Evolutionary conservation across 805 yeast species (phyloP).

Genomic region (Saturnispora zaruensis): DNA sequence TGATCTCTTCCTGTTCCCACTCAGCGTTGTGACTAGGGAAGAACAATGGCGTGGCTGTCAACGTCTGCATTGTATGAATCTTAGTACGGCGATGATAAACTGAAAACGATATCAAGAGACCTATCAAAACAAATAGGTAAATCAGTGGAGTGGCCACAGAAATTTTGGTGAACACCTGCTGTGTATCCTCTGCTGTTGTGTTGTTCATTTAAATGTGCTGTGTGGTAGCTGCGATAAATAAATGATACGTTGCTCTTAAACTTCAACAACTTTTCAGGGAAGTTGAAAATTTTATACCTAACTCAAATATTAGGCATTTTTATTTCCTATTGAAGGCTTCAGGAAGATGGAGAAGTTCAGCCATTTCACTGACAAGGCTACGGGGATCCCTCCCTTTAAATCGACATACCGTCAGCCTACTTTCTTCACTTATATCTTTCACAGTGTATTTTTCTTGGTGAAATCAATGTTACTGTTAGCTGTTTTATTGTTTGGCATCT

Average conservation of each 20-base stretch:
- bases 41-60: slow-evolving; percentile 12
- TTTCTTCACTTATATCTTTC: slow-evolving; percentile 4
- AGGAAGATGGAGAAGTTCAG: slow-evolving; percentile 70
- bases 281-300: neutral
- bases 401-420: slow-evolving; percentile 36
- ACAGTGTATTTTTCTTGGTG: slow-evolving; percentile 8
- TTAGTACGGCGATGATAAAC: slow-evolving; percentile 43
- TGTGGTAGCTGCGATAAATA: neutral
- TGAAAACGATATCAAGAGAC: slow-evolving; percentile 63
- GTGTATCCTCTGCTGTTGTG: slow-evolving; percentile 7
- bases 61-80: slow-evolving; percentile 7
- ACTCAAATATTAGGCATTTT: neutral
- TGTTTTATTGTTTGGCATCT: slow-evolving; percentile 19
- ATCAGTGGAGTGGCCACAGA: slow-evolving; percentile 66
- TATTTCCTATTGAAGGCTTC: neutral
- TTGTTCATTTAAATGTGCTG: slow-evolving; percentile 1
- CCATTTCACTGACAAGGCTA: slow-evolving; percentile 79
- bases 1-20: neutral
- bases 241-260: neutral
- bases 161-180: slow-evolving; percentile 24
- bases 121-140: slow-evolving; percentile 60
- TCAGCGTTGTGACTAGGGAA: slow-evolving; percentile 6
- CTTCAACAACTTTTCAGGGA: neutral
- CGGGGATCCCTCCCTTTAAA: slow-evolving; percentile 88
- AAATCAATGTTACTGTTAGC: slow-evolving; percentile 16